Percentiles rank a stretch among this genome's conserved stretches.
These are phyloP conservation scores for Choanephora cucurbitarum DNA, from an alignment of 371 early-diverging fungal species.

Conservation along the genomic window DNA sequence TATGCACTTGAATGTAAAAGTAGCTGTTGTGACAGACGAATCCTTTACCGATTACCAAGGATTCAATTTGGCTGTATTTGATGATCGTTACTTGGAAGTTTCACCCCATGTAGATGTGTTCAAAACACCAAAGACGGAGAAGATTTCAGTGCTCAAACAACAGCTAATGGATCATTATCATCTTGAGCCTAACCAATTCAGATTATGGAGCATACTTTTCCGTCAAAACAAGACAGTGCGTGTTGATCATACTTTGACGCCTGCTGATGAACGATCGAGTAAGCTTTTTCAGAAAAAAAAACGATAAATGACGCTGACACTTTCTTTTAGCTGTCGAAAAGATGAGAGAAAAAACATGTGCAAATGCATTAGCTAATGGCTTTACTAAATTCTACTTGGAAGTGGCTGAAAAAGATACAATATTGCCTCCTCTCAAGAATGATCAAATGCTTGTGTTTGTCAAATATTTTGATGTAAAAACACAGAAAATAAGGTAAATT, in stretches of 20 bases:
- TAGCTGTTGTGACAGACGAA: slow-evolving; percentile 68
- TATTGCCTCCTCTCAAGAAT: slow-evolving; percentile 32
- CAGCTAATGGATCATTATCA: slow-evolving; percentile 53
- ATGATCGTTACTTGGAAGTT: slow-evolving; percentile 44
- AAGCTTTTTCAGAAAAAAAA: slow-evolving; percentile 18
- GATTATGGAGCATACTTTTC: slow-evolving; percentile 83
- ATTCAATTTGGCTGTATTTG: slow-evolving; percentile 81
- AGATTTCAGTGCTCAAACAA: slow-evolving; percentile 58
- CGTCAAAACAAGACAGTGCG: slow-evolving; percentile 88
- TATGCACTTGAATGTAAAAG: slow-evolving; percentile 65
- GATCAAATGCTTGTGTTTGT: slow-evolving; percentile 67
- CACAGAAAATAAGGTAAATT: slow-evolving; percentile 59
- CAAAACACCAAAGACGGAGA: slow-evolving; percentile 62
- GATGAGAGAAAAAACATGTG: slow-evolving; percentile 29
- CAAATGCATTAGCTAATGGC: slow-evolving; percentile 16
- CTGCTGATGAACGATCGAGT: slow-evolving; percentile 44
- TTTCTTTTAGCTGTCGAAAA: slow-evolving; percentile 33
- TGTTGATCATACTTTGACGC: slow-evolving; percentile 68
- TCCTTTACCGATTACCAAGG: slow-evolving; percentile 72
- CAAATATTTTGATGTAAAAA: slow-evolving; percentile 82
- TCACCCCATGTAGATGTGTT: slow-evolving; percentile 36
- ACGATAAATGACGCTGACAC: not conserved
- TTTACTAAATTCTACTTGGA: slow-evolving; percentile 45
- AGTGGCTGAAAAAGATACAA: slow-evolving; percentile 29
- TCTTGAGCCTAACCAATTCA: slow-evolving; percentile 57